Evolutionary conservation across 768 basidiomycete species (phyloP).

Genomic region (Rhodotorula toruloides): DNA sequence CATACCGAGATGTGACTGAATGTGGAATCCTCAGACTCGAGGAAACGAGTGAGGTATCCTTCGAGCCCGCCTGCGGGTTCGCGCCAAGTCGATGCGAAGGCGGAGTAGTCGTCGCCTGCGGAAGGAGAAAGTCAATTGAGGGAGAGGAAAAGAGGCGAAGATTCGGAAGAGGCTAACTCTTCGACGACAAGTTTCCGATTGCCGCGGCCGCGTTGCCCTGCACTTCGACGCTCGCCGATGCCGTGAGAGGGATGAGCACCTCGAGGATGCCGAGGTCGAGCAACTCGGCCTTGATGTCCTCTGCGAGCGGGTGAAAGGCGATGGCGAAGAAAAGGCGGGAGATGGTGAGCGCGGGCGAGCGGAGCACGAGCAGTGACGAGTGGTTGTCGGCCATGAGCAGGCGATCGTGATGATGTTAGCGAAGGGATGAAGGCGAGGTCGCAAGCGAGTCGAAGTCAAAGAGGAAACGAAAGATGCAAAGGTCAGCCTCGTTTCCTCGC

Average conservation of each 20-base stretch:
- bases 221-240: slow-evolving; percentile 92
- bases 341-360: slow-evolving; percentile 4
- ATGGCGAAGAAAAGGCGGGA: not conserved
- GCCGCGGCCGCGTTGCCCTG: slow-evolving; percentile 98
- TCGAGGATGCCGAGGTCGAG: slow-evolving; percentile 98
- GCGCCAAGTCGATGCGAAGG: slow-evolving; percentile 97
- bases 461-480: not conserved
- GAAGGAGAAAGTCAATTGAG: not conserved
- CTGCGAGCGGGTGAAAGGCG: slow-evolving; percentile 49
- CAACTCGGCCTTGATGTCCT: slow-evolving; percentile 92
- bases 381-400: too few relatives aligned
- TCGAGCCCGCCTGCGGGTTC: slow-evolving; percentile 97
- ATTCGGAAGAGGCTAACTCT: slow-evolving; percentile 57
- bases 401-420: too few relatives aligned
- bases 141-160: not conserved
- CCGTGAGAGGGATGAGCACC: slow-evolving; percentile 91
- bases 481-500: slow-evolving; percentile 8
- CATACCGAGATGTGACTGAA: slow-evolving; percentile 99
- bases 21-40: slow-evolving; percentile 86
- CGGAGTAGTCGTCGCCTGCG: slow-evolving; percentile 70
- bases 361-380: too few relatives aligned
- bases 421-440: too few relatives aligned
- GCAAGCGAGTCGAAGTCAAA: too few relatives aligned
- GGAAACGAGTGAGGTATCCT: slow-evolving; percentile 84
- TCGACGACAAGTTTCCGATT: slow-evolving; percentile 92